Base-by-base conservation (phyloP, 495 filamentous ascomycete species). In the Penicillium cosmopolitanum region DNA sequence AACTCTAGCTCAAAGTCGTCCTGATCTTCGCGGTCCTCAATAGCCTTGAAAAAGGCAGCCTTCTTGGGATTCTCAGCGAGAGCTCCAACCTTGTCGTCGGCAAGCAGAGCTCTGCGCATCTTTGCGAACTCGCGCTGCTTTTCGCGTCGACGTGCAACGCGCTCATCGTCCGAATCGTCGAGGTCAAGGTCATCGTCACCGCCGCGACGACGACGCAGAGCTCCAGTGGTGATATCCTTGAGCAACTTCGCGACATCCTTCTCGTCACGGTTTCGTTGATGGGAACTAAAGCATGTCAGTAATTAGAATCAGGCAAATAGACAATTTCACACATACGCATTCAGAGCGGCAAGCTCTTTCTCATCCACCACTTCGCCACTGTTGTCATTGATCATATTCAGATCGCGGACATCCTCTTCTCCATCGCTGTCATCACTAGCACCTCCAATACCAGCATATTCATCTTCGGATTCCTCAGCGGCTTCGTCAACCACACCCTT, bases 401-500 rank as follows among this genome's bases (percentile, higher is more conserved):
- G 78, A 58, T 88, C 84, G 40, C 84, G 84, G 35, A 84, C 85
- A 50, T 89, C 84, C 56, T 92, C 90, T 38, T 88, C 87, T 21
- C 79, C 85, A 51, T 87, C 89, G 40, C 92, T 91, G 58, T 98
- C 96, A 51, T 94, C 93, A 71, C 91, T 92, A 4, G 82, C 89
- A 43, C 95, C 95, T 48, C 96, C 96, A 42, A 98, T 79, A 2
- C 96, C 96, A 34, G 93, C 95, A 69, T 97, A 99, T 71, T 99
- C 95, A 69, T 99, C 95, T 69, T 98, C 96, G 1, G 96, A 98
- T 77, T 99, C 95, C 64, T 95, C 91, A 40, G 95, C 95, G 66
- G 95, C 91, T 61, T 98, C 95, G 59, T 98, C 84, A 16, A 99
- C 78, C 79, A 96, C 91, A 13, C 87, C 87, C 56, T 87, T 92